Conservation (phyloP, 2,329 filamentous ascomycete genomes). For the Thelonectria blattea region DNA sequence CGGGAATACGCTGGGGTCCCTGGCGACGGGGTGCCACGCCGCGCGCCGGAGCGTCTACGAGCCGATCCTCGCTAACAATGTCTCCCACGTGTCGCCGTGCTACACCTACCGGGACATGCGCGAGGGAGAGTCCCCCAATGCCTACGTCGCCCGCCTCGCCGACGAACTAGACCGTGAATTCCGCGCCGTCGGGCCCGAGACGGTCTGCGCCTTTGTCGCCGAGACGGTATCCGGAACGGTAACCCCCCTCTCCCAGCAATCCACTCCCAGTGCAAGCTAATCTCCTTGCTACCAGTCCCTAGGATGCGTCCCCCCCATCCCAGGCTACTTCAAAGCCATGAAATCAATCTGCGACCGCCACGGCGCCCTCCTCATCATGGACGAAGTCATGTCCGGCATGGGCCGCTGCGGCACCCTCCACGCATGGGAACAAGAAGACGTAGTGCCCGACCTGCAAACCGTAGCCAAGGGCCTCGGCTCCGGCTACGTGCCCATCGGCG, state of each 20-base stretch:
- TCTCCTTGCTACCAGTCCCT: conserved; percentile 29
- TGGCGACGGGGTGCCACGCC: conserved; percentile 21
- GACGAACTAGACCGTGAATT: conserved; percentile 31
- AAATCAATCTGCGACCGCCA: conserved; percentile 60
- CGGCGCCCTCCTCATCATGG: conserved; percentile 60
- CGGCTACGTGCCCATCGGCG: conserved; percentile 26
- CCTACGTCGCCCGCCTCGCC: conserved; percentile 27
- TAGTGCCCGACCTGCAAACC: conserved; percentile 67
- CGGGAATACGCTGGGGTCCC: conserved; percentile 26
- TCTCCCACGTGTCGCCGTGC: conserved; percentile 39
- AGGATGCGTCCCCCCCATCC: conserved; percentile 21
- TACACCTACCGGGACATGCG: conserved; percentile 35
- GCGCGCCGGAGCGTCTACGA: conserved; percentile 37
- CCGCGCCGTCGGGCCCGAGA: conserved; percentile 20
- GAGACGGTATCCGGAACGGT: conserved; percentile 33
- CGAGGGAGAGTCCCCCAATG: conserved; percentile 41
- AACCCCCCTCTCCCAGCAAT: background rate
- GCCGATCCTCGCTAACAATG: conserved; percentile 31
- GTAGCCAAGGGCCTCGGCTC: conserved; percentile 68
- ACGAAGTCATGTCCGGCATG: conserved; percentile 73
- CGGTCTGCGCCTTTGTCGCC: conserved; percentile 30
- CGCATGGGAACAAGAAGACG: conserved; percentile 65
- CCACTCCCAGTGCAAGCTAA: conserved; percentile 10
- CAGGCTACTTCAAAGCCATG: conserved; percentile 61
- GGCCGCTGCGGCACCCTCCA: conserved; percentile 67